Evolutionary conservation across 441 rosid genomes (phyloP), one percentile per base, ranked within the genome.

Genomic region (Adansonia rubrostipa): DNA sequence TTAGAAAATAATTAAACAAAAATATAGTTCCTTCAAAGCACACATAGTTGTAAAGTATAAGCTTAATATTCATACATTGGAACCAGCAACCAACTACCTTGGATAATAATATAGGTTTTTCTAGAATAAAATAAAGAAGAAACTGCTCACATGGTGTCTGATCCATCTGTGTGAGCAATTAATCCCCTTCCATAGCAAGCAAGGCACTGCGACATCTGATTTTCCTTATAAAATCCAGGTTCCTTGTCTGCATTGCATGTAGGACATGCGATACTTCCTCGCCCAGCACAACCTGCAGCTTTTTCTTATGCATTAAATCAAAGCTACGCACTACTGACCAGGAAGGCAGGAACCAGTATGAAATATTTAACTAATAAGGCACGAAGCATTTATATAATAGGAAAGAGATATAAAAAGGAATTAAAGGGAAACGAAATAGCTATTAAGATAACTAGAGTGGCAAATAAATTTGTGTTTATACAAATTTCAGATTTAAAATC

Each of bases 161-260:
- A 96, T 78, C 97, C 99, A 84, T 96, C 98, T 86, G 83, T 89
- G 82, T 87, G 99, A 81, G 98, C 99, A 83, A 90, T 81, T 76
- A 96, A 89, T 83, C 99, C 99, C 86, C 96, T 91, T 73, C 98
- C 99, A 75, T 88, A 76, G 86, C 97, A 96, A 76, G 80, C 60
- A 19, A 90, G 70, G 78, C 99, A 96, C 15, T 78, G 80, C 78
- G 54, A 81, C 98, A 87, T 86, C 86, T 81, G 98, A 69, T 92
- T 92, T 84, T 90, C 92, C 85, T 90, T 92, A 74, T 91, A 92
- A 83, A 70, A 87, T 40, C 97, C 98, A 1, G 93, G 94, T 80
- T 94, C 98, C 80, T 89, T 92, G 76, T 88, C 90, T 11, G 87
- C 84, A 85, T 94, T 96, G 82, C 99, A 96, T 0, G 83, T 81